Conservation (phyloP, 2,329 filamentous ascomycete species). For the Pseudogymnoascus sp. region DNA sequence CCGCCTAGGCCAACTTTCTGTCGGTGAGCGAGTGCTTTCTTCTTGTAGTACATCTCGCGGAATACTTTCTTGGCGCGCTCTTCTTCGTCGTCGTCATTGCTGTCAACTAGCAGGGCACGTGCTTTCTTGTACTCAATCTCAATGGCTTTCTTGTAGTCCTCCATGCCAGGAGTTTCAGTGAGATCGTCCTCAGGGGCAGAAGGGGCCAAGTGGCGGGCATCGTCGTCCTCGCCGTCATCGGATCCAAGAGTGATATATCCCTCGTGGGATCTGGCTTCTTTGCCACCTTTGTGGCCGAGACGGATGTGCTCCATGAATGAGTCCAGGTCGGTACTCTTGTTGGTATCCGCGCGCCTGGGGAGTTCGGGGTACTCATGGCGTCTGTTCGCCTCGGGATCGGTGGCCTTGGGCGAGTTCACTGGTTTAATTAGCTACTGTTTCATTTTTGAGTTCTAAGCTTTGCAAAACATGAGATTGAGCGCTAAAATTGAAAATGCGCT, state of each 20-base stretch:
- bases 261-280: not conserved
- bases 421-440: not conserved
- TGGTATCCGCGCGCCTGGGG: not conserved
- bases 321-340: not conserved
- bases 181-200: not conserved
- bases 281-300: not conserved
- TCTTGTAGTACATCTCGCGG: not conserved
- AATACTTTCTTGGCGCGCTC: not conserved
- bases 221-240: not conserved
- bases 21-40: not conserved
- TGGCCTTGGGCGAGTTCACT: not conserved
- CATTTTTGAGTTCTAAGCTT: not conserved
- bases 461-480: not conserved
- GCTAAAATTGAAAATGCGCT: not conserved
- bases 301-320: slow-evolving; percentile 1
- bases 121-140: not conserved
- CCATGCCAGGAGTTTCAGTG: no score
- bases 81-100: not conserved
- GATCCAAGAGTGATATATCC: not conserved
- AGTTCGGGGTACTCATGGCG: not conserved
- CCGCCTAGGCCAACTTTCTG: not conserved
- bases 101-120: not conserved
- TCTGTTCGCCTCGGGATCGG: not conserved
- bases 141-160: not conserved
- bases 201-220: not conserved